These are phyloP conservation scores for Polyporus arcularius DNA, from an alignment of 768 basidiomycete genomes.

Conservation along the genomic window DNA sequence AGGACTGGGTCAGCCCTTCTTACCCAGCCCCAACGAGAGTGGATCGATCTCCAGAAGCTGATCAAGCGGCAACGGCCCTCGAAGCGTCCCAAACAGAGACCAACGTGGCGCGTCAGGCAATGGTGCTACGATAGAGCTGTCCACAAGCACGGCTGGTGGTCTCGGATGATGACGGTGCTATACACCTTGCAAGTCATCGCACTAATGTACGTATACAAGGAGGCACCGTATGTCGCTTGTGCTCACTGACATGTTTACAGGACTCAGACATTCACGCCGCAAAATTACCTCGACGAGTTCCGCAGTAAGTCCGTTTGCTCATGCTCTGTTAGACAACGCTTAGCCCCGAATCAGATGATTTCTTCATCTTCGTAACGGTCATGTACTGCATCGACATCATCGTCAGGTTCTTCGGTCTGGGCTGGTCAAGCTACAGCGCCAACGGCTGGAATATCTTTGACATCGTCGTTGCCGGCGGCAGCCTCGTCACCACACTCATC, in stretches of 20 bases:
- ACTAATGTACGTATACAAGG: slow-evolving; percentile 61
- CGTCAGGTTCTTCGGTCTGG: slow-evolving; percentile 82
- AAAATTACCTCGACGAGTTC: slow-evolving; percentile 49
- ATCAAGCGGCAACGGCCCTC: slow-evolving; percentile 87
- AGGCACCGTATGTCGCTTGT: background rate
- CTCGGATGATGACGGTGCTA: slow-evolving; percentile 71
- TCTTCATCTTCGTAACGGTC: slow-evolving; percentile 73
- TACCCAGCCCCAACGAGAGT: slow-evolving; percentile 86
- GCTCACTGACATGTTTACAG: slow-evolving; percentile 39
- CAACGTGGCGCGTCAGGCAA: slow-evolving; percentile 52
- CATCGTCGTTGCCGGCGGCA: slow-evolving; percentile 75
- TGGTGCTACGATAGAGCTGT: slow-evolving; percentile 96
- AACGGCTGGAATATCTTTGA: slow-evolving; percentile 97
- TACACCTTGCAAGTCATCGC: slow-evolving; percentile 82
- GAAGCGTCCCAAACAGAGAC: slow-evolving; percentile 69
- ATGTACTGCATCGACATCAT: slow-evolving; percentile 76
- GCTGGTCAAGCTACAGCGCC: slow-evolving; percentile 78
- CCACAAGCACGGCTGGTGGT: slow-evolving; percentile 94
- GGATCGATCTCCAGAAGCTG: slow-evolving; percentile 91
- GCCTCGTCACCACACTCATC: slow-evolving; percentile 79
- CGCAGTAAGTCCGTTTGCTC: slow-evolving; percentile 51
- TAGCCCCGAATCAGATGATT: slow-evolving; percentile 49
- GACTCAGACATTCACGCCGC: slow-evolving; percentile 74
- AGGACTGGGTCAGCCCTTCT: slow-evolving; percentile 86
- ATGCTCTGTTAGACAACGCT: background rate